phyloP scores from a whole-genome alignment of 805 yeast genomes.

The Danielia oregonensis region DNA sequence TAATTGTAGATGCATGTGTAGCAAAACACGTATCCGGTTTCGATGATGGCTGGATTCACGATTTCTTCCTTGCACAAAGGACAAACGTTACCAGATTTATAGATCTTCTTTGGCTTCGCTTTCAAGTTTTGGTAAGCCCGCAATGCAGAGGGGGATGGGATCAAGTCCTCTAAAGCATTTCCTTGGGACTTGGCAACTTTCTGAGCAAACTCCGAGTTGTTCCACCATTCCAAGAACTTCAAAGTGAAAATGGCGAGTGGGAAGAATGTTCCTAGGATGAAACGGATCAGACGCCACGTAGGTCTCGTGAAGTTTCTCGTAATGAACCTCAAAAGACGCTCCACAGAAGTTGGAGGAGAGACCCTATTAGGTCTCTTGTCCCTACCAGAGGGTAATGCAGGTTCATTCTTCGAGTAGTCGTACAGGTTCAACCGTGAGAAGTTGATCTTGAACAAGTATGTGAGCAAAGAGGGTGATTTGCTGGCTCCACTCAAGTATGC shows the following conservation, averaged over 20 bases:
- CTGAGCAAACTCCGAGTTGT: constrained; percentile 65
- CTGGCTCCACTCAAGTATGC: constrained; percentile 63
- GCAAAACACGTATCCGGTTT: constrained; percentile 88
- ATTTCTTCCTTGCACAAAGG: constrained; percentile 66
- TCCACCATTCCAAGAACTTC: constrained; percentile 93
- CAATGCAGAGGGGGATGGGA: constrained; percentile 45
- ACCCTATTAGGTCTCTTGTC: constrained; percentile 22
- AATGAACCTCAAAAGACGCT: constrained; percentile 26
- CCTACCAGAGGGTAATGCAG: constrained; percentile 8
- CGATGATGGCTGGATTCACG: constrained; percentile 80
- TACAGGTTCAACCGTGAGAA: constrained; percentile 57
- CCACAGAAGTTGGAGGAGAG: constrained; percentile 40
- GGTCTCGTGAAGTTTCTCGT: constrained; percentile 22
- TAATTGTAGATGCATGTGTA: constrained; percentile 77
- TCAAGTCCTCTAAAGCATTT: constrained; percentile 41
- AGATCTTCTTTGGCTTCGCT: constrained; percentile 17
- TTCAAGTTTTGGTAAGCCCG: constrained; percentile 12
- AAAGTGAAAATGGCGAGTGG: constrained; percentile 79
- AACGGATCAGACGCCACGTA: constrained; percentile 28
- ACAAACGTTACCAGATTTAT: constrained; percentile 43
- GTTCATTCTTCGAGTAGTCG: constrained; percentile 44
- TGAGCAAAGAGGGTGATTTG: constrained; percentile 60
- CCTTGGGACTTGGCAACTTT: constrained; percentile 49
- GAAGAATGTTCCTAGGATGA: constrained; percentile 50
- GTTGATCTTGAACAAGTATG: constrained; percentile 57